Evolutionary conservation across 1,284 basidiomycete species (phyloP).

Genomic region (Gymnopus androsaceus): DNA sequence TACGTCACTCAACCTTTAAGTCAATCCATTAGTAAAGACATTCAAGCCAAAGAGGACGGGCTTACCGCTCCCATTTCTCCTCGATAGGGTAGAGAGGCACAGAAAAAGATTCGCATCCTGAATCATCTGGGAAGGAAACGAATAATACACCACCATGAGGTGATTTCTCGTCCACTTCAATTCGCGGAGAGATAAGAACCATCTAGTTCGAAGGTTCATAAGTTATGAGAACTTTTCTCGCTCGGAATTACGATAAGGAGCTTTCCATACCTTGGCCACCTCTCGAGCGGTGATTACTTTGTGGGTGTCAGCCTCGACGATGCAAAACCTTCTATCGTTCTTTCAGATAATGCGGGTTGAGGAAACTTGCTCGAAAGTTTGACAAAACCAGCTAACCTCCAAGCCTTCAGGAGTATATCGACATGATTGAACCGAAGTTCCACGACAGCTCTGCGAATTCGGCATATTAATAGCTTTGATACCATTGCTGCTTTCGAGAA

Average conservation of each 20-base stretch:
- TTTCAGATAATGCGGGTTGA: conserved; percentile 25
- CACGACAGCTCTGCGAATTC: conserved; percentile 58
- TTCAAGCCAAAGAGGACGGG: conserved; percentile 4
- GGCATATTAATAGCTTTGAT: not conserved
- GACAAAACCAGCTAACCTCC: conserved; percentile 45
- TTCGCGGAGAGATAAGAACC: conserved; percentile 62
- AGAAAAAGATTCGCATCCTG: conserved; percentile 54
- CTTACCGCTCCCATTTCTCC: conserved; percentile 60
- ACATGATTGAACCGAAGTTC: conserved; percentile 56
- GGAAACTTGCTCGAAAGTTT: not conserved
- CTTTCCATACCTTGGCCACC: conserved; percentile 51
- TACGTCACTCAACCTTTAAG: conserved; percentile 52
- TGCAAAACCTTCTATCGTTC: conserved; percentile 71
- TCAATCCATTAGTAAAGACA: not conserved
- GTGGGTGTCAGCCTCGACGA: conserved; percentile 57
- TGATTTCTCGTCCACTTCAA: conserved; percentile 47
- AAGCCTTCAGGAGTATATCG: conserved; percentile 64
- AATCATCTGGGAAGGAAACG: conserved; percentile 60
- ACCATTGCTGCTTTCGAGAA: not conserved
- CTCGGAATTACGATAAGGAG: not conserved
- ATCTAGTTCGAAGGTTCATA: no score
- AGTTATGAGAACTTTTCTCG: no score
- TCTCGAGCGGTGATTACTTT: conserved; percentile 67
- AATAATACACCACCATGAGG: conserved; percentile 49
- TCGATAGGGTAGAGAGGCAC: conserved; percentile 58